These are phyloP conservation scores for Evernia prunastri DNA, from an alignment of 495 filamentous ascomycete genomes.

Conservation along the genomic window DNA sequence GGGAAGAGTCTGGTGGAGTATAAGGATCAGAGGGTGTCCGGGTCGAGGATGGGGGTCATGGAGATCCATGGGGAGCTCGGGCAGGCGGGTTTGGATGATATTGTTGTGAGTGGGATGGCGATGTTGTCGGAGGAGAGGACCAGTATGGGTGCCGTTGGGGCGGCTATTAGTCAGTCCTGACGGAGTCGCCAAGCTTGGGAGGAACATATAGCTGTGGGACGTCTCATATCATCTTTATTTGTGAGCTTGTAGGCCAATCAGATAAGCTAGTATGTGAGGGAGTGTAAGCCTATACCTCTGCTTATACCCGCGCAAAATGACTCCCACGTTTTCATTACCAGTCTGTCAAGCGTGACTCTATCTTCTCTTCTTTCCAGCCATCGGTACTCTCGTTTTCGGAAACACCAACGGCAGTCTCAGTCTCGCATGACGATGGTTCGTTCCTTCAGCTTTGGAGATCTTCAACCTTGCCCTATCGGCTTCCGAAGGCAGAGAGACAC, in stretches of 20 bases:
- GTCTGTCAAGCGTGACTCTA: background rate
- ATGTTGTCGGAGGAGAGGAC: background rate
- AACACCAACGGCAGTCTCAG: slow-evolving; percentile 77
- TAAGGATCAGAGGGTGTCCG: background rate
- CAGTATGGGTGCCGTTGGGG: background rate
- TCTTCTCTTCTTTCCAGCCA: slow-evolving; percentile 9
- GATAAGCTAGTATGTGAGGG: background rate
- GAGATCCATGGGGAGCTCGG: background rate
- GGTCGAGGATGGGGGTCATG: background rate
- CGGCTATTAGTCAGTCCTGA: background rate
- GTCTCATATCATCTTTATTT: background rate
- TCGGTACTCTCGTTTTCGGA: slow-evolving; percentile 49
- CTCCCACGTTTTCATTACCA: background rate
- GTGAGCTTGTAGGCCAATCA: background rate
- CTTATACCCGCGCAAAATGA: background rate
- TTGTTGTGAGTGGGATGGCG: slow-evolving; percentile 2
- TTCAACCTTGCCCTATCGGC: slow-evolving; percentile 39
- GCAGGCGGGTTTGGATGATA: background rate
- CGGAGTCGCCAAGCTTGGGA: background rate
- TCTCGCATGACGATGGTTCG: slow-evolving; percentile 55
- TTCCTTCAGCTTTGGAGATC: slow-evolving; percentile 53
- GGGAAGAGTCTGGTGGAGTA: slow-evolving; percentile 1
- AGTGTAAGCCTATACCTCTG: background rate
- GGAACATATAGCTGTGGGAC: background rate
- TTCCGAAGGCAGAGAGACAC: slow-evolving; percentile 39